These are phyloP conservation scores for Chaetomium sp. DNA, from an alignment of 2,329 filamentous ascomycete genomes.

Conservation along the genomic window DNA sequence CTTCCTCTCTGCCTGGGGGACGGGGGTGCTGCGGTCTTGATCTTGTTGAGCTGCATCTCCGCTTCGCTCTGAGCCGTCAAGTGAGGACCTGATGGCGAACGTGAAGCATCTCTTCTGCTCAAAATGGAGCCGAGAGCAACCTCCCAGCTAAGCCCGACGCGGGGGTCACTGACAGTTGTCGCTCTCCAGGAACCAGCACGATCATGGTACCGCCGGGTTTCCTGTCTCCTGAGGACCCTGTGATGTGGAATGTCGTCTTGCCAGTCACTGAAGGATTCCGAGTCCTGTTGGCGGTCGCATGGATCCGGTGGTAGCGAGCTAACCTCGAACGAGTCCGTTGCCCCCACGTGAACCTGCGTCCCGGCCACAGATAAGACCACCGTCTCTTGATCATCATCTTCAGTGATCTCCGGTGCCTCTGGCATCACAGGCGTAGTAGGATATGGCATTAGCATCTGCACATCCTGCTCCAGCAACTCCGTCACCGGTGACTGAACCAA, in stretches of 20 bases:
- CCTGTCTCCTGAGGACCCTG: conserved; percentile 45
- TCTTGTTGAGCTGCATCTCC: conserved; percentile 47
- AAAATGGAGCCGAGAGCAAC: conserved; percentile 43
- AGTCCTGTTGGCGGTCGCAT: conserved; percentile 22
- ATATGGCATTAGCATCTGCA: conserved; percentile 34
- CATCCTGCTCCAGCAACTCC: conserved; percentile 5
- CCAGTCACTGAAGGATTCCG: conserved; percentile 26
- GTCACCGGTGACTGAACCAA: conserved; percentile 38
- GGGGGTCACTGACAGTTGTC: conserved; percentile 44
- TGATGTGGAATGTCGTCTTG: conserved; percentile 41
- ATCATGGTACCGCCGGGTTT: conserved; percentile 47
- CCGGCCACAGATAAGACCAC: conserved; percentile 34
- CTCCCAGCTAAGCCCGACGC: conserved; percentile 47
- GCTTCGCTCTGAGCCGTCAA: conserved; percentile 46
- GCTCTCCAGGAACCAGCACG: conserved; percentile 50
- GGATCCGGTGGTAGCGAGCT: conserved; percentile 11
- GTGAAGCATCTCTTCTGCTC: conserved; percentile 30
- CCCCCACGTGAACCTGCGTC: conserved; percentile 19
- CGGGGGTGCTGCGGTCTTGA: conserved; percentile 44
- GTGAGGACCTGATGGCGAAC: conserved; percentile 35
- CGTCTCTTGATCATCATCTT: conserved; percentile 40
- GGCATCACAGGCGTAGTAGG: conserved; percentile 37
- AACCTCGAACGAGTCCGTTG: neutral
- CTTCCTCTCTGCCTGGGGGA: conserved; percentile 36
- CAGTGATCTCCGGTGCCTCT: conserved; percentile 31